phyloP scores from a whole-genome alignment of 148 eudicot genomes.

The Persicaria tinctoria region DNA sequence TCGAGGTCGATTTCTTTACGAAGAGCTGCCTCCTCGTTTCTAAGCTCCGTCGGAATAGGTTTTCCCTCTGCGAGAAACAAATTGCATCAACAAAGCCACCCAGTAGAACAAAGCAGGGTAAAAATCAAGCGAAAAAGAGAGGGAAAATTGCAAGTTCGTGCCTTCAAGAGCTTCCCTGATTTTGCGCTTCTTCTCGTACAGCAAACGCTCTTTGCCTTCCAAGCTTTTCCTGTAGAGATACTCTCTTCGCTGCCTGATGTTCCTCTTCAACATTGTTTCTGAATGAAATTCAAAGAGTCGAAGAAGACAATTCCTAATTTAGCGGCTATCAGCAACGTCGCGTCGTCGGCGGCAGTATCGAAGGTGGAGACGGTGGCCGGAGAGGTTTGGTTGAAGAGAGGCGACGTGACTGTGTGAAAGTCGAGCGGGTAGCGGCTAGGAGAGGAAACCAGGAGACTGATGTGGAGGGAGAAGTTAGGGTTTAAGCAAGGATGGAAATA shows the following conservation, averaged over 20 bases:
- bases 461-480: not conserved
- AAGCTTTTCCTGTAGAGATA: slow-evolving; percentile 72
- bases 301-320: not conserved
- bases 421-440: not conserved
- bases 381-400: not conserved
- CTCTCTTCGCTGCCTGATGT: slow-evolving; percentile 61
- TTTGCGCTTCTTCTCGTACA: slow-evolving; percentile 82
- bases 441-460: not conserved
- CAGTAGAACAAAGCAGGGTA: not conserved
- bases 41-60: slow-evolving; percentile 92
- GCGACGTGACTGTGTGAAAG: no score
- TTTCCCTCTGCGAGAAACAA: slow-evolving; percentile 54
- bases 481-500: not conserved
- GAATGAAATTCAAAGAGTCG: not conserved
- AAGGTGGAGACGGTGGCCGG: slow-evolving; percentile 2
- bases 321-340: not conserved
- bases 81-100: not conserved
- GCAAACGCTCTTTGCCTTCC: slow-evolving; percentile 75
- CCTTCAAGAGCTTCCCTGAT: slow-evolving; percentile 81
- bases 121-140: not conserved
- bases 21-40: slow-evolving; percentile 84
- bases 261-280: slow-evolving; percentile 58
- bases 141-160: not conserved
- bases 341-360: not conserved
- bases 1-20: slow-evolving; percentile 91